A percentile compares a stretch with the other conserved stretches of the same genome.
Conservation (phyloP, 148 eudicot genomes). For the Persicaria maculosa region DNA sequence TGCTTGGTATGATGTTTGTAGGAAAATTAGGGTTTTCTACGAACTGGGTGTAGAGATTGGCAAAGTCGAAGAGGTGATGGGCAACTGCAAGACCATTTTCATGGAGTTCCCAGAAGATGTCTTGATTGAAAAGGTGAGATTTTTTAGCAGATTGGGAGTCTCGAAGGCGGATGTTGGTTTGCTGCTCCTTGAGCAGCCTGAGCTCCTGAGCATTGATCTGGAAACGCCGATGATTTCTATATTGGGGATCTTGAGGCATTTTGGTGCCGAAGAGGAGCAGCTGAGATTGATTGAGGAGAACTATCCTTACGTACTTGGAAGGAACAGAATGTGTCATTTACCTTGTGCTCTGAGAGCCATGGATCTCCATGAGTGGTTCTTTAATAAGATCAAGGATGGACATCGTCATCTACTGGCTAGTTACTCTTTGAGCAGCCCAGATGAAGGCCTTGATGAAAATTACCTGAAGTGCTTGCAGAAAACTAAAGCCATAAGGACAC, state of each 20-base stretch:
- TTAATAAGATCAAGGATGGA: constrained; percentile 38
- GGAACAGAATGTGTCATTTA: constrained; percentile 48
- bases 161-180: constrained; percentile 36
- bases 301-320: constrained; percentile 53
- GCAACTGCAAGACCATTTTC: constrained; percentile 32
- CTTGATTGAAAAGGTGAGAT: constrained; percentile 41
- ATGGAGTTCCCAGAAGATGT: constrained; percentile 37
- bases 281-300: constrained; percentile 23
- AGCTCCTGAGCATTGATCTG: constrained; percentile 39
- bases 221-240: constrained; percentile 40
- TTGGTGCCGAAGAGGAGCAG: constrained; percentile 28
- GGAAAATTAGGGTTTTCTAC: constrained; percentile 49
- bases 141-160: constrained; percentile 46
- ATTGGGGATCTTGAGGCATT: constrained; percentile 41
- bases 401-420: constrained; percentile 23
- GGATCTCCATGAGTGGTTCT: constrained; percentile 66
- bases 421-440: constrained; percentile 24
- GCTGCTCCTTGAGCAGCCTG: constrained; percentile 51
- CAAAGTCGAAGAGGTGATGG: constrained; percentile 40
- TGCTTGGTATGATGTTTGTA: constrained; percentile 43
- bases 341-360: constrained; percentile 56
- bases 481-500: constrained; percentile 21
- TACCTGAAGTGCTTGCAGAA: constrained; percentile 30
- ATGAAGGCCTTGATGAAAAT: constrained; percentile 38
- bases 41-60: constrained; percentile 53